These are phyloP conservation scores for Diplodia seriata DNA, from an alignment of 2,329 filamentous ascomycete genomes.

Conservation along the genomic window DNA sequence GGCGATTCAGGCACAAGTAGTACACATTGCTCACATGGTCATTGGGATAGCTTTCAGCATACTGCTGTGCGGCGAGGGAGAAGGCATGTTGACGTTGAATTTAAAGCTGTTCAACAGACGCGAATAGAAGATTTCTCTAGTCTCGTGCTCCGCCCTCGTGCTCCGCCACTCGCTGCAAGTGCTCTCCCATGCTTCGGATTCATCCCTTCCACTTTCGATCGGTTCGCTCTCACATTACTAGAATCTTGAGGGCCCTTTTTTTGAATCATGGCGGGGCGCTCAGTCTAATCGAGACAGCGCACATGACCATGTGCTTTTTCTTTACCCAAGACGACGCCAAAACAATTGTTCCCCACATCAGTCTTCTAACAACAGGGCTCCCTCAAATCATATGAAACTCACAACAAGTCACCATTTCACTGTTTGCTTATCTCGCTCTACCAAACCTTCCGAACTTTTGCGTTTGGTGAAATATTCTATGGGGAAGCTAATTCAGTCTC, in stretches of 20 bases:
- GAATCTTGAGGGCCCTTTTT: too few species aligned
- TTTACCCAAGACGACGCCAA: neutral
- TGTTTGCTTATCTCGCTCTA: neutral
- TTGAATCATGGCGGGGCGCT: neutral
- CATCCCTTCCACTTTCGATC: too few species aligned
- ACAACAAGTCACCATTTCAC: too few species aligned
- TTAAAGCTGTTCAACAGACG: too few species aligned
- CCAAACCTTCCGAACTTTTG: neutral
- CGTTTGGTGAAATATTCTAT: neutral
- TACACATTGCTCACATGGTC: too few species aligned
- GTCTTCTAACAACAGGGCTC: neutral
- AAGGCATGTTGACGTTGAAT: too few species aligned
- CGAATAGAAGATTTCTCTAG: neutral
- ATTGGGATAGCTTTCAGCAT: too few species aligned
- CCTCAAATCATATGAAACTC: too few species aligned
- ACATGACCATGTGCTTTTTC: neutral
- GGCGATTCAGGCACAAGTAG: too few species aligned
- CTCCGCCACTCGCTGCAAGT: neutral
- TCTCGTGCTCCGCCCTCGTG: too few species aligned
- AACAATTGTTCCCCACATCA: neutral
- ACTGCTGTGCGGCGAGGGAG: too few species aligned
- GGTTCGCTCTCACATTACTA: too few species aligned
- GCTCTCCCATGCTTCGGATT: neutral
- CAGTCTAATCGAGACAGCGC: neutral
- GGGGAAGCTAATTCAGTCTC: fast-evolving